Conservation (phyloP, 2,329 filamentous ascomycete genomes). For the Diaporthe sp. region DNA sequence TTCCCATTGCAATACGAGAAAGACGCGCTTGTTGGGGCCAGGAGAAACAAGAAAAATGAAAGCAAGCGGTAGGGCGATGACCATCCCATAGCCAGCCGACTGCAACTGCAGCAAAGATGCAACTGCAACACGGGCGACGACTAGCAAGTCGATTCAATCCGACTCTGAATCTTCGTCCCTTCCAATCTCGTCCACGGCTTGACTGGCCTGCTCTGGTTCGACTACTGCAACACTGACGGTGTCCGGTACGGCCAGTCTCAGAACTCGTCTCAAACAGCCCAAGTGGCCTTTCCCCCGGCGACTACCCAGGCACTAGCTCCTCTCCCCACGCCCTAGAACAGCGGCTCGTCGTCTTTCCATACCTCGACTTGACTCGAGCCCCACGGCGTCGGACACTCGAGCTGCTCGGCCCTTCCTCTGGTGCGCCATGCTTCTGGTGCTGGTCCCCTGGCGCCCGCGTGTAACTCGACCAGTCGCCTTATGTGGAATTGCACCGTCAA, state of each 20-base stretch:
- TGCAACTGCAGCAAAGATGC: slow-evolving; percentile 4
- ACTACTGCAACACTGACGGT: slow-evolving; percentile 12
- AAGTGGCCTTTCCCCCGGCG: slow-evolving; percentile 5
- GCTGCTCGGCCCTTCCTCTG: not conserved
- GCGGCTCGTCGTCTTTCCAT: slow-evolving; percentile 11
- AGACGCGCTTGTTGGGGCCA: not conserved
- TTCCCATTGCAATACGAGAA: slow-evolving; percentile 1
- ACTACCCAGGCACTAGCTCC: not conserved
- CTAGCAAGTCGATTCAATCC: slow-evolving; percentile 2
- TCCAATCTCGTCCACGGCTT: not conserved
- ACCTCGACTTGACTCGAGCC: slow-evolving; percentile 14
- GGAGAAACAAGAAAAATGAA: not conserved
- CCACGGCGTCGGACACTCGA: not conserved
- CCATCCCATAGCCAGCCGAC: slow-evolving; percentile 9
- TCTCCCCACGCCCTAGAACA: not conserved
- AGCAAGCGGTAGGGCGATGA: not conserved
- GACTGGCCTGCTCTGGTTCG: not conserved
- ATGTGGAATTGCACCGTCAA: not conserved
- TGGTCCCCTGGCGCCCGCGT: not conserved
- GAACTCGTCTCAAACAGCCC: slow-evolving; percentile 25
- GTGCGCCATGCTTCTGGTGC: not conserved
- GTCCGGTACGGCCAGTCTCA: slow-evolving; percentile 24
- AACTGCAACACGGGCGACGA: not conserved
- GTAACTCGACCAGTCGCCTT: not conserved
- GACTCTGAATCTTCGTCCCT: slow-evolving; percentile 19